Evolutionary conservation across 306 rosid species (phyloP).

Genomic region (Phaseolus lunatus): DNA sequence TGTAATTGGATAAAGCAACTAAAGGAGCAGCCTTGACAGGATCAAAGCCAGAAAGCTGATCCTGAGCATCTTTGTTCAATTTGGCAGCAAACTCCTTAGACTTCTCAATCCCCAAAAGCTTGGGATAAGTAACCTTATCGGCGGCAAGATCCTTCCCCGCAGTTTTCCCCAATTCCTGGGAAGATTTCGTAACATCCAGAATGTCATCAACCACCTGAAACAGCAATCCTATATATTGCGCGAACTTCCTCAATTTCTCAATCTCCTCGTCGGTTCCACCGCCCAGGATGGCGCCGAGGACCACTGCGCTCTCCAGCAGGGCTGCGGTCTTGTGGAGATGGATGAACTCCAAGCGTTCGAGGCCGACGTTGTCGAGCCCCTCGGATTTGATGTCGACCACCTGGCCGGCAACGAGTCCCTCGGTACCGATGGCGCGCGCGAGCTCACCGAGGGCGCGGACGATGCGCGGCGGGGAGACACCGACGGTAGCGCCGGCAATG

Average conservation of each 20-base stretch:
- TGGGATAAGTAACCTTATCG: constrained; percentile 87
- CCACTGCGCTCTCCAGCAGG: constrained; percentile 68
- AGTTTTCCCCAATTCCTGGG: constrained; percentile 79
- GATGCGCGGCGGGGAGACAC: constrained; percentile 52
- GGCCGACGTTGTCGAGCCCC: constrained; percentile 63
- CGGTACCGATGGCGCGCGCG: constrained; percentile 68
- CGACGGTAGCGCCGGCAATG: constrained; percentile 60
- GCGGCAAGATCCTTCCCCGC: constrained; percentile 89
- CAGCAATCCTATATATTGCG: constrained; percentile 69
- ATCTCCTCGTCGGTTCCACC: constrained; percentile 70
- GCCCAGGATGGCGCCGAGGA: constrained; percentile 75
- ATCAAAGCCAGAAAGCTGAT: constrained; percentile 69
- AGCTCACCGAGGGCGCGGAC: constrained; percentile 68
- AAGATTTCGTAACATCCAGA: constrained; percentile 82
- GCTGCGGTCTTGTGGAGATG: constrained; percentile 82
- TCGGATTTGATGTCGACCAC: constrained; percentile 72
- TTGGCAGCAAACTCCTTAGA: constrained; percentile 74
- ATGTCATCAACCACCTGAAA: constrained; percentile 92
- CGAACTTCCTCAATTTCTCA: constrained; percentile 71
- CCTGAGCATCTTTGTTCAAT: constrained; percentile 68
- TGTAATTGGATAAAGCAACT: constrained; percentile 76
- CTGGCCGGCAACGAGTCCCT: constrained; percentile 83
- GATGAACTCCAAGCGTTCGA: constrained; percentile 71
- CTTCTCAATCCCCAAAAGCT: constrained; percentile 75
- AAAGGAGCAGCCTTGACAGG: constrained; percentile 72